Conservation (phyloP, 2,329 filamentous ascomycete genomes). For the Grosmannia huntii region DNA sequence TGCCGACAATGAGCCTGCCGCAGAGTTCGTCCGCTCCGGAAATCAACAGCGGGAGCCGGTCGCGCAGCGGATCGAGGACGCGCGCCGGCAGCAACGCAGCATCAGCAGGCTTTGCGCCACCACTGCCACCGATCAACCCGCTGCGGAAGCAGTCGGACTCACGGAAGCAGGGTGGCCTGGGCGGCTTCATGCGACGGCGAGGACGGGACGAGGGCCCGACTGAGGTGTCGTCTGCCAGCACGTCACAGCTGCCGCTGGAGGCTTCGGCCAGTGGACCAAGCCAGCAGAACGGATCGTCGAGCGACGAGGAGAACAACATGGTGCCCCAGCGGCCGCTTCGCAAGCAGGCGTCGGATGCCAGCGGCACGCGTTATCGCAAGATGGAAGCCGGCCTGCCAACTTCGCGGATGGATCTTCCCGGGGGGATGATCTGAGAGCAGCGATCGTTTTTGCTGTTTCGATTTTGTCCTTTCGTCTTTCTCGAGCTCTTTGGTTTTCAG, state of each 20-base stretch:
- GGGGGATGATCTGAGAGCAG: constrained; percentile 22
- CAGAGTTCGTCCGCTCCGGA: constrained; percentile 12
- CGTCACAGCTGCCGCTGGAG: constrained; percentile 19
- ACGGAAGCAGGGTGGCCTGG: constrained; percentile 25
- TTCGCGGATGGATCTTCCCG: constrained; percentile 18
- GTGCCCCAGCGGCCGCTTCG: constrained; percentile 27
- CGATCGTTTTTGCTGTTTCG: not conserved
- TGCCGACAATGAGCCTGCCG: constrained; percentile 28
- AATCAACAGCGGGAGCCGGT: constrained; percentile 17
- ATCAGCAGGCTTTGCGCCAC: constrained; percentile 24
- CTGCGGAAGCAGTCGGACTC: constrained; percentile 30
- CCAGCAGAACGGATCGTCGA: constrained; percentile 16
- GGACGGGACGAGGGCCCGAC: constrained; percentile 18
- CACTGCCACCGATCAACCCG: constrained; percentile 47
- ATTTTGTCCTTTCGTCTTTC: not conserved
- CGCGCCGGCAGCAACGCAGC: constrained; percentile 24
- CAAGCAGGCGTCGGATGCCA: constrained; percentile 29
- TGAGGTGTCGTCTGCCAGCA: constrained; percentile 14
- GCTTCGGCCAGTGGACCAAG: constrained; percentile 4
- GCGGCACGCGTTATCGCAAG: constrained; percentile 10
- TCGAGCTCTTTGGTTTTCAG: not conserved
- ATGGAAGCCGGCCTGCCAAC: constrained; percentile 9
- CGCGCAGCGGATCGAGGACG: constrained; percentile 24
- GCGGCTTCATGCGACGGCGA: constrained; percentile 21
- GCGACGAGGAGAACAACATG: constrained; percentile 28